Conservation (phyloP, 352 stramenopile species). For the Pythium myriotylum region DNA sequence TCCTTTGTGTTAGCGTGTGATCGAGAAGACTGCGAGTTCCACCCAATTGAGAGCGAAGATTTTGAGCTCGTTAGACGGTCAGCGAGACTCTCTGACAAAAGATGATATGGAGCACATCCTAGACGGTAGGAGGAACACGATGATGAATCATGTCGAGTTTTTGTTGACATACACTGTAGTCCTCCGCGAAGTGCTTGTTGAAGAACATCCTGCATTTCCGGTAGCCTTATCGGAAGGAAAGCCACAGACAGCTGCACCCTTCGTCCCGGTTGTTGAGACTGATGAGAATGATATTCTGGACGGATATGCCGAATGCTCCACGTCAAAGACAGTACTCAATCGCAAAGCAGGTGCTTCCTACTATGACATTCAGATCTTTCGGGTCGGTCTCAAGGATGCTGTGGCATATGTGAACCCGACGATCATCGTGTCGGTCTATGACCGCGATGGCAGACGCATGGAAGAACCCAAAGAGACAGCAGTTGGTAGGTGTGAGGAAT, state of each 20-base stretch:
- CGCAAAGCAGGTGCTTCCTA: constrained; percentile 38
- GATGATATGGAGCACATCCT: constrained; percentile 72
- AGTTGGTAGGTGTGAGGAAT: constrained; percentile 38
- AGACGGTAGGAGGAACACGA: constrained; percentile 10
- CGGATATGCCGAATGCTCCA: constrained; percentile 17
- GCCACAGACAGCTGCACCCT: background rate
- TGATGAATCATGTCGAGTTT: background rate
- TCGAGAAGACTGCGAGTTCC: constrained; percentile 33
- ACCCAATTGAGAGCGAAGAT: constrained; percentile 57
- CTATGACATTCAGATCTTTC: constrained; percentile 50
- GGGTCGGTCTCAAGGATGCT: constrained; percentile 74
- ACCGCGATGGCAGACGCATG: constrained; percentile 51
- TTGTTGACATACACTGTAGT: too few relatives aligned
- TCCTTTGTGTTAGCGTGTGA: background rate
- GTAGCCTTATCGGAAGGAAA: constrained; percentile 2
- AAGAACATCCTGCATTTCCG: constrained; percentile 17
- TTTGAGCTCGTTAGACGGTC: constrained; percentile 59
- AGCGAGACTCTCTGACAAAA: constrained; percentile 53
- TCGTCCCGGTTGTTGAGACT: constrained; percentile 21
- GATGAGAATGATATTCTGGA: constrained; percentile 26
- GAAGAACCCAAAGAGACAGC: constrained; percentile 58
- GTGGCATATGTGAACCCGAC: constrained; percentile 61
- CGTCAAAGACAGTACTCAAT: background rate
- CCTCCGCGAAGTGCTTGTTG: constrained; percentile 9
- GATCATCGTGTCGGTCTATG: constrained; percentile 63